Conservation (phyloP, 306 rosid genomes). For the Comarum palustre region DNA sequence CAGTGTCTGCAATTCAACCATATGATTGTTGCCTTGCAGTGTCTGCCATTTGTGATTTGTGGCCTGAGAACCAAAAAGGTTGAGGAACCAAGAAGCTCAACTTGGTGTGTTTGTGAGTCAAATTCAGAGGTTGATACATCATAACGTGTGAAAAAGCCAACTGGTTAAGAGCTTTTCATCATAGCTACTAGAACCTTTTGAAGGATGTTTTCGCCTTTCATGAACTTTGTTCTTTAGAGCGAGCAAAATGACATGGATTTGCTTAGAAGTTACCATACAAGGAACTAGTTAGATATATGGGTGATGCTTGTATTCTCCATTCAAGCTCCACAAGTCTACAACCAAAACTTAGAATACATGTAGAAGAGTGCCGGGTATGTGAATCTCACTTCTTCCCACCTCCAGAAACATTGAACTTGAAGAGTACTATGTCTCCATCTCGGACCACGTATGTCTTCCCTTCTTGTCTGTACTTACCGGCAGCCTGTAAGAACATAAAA, state of each 20-base stretch:
- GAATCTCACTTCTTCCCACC: conserved; percentile 85
- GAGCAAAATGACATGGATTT: not conserved
- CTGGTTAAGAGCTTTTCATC: too few relatives aligned
- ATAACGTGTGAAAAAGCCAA: too few relatives aligned
- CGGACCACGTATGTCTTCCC: conserved; percentile 92
- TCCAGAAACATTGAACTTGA: conserved; percentile 94
- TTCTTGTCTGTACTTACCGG: conserved; percentile 89
- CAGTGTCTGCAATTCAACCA: not conserved
- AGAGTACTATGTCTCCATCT: conserved; percentile 88
- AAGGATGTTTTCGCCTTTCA: not conserved
- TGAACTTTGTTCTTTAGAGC: not conserved
- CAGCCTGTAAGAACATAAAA: conserved; percentile 48
- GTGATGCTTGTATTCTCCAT: conserved; percentile 17
- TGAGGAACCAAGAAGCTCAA: not conserved
- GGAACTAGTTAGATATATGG: not conserved
- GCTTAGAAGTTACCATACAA: not conserved
- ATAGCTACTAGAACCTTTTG: not conserved
- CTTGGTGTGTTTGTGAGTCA: not conserved
- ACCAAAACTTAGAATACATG: not conserved
- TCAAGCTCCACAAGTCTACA: not conserved
- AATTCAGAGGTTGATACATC: too few relatives aligned
- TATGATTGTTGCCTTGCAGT: too few relatives aligned
- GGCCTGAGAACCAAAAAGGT: not conserved
- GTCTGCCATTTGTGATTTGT: not conserved
- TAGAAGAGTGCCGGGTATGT: conserved; percentile 7